These are phyloP conservation scores for Oehlia diaphana DNA, from an alignment of 192 early-diverging fungal genomes.

Conservation along the genomic window DNA sequence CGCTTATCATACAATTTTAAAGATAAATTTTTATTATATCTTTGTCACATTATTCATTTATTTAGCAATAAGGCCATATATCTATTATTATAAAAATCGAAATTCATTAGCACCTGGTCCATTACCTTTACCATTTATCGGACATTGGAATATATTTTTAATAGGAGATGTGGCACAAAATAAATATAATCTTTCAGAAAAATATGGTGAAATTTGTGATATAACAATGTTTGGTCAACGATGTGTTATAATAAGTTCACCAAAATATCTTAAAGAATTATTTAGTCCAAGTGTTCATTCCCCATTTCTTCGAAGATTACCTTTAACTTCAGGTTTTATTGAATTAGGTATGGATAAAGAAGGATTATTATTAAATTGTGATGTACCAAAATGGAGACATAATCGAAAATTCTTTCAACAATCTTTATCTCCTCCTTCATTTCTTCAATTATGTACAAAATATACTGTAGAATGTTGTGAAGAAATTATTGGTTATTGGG, in stretches of 20 bases:
- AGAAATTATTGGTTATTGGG: conserved; percentile 25
- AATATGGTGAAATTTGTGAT: conserved; percentile 21
- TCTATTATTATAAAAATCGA: conserved; percentile 8
- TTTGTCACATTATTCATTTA: neutral
- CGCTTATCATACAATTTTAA: neutral
- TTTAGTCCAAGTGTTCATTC: conserved; percentile 21
- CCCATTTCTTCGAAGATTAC: conserved; percentile 12
- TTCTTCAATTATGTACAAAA: conserved; percentile 13
- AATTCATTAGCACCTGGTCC: neutral
- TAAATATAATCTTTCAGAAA: conserved; percentile 3
- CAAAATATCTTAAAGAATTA: conserved; percentile 13
- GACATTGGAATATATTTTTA: neutral
- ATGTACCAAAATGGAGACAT: conserved; percentile 25
- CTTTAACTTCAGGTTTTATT: neutral
- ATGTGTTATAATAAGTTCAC: neutral
- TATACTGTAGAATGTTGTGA: conserved; percentile 17
- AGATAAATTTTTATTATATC: neutral
- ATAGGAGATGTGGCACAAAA: conserved; percentile 14
- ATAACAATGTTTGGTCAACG: conserved; percentile 19
- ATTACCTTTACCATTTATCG: conserved; percentile 14
- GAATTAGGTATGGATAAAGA: conserved; percentile 27
- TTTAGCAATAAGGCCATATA: neutral
- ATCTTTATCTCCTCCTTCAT: conserved; percentile 28
- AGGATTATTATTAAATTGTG: conserved; percentile 23
- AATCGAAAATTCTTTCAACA: conserved; percentile 27